Evolutionary conservation across 2,329 filamentous ascomycete species (phyloP).

Genomic region (Sporothrix pseudoabietina): DNA sequence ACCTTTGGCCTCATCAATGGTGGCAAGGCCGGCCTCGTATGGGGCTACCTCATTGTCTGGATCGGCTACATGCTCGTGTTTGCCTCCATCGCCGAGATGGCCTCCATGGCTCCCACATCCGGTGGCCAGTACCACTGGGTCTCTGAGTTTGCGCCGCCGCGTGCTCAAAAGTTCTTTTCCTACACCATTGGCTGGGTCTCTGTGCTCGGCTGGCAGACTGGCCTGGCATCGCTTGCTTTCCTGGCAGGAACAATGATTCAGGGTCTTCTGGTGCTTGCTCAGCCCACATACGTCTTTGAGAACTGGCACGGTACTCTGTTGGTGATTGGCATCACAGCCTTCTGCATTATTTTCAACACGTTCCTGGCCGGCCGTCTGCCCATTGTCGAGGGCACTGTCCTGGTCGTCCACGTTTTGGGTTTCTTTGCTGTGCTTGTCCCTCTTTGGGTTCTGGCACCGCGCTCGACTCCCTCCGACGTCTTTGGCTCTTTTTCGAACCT

Average conservation of each 20-base stretch:
- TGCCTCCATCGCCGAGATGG: conserved; percentile 46
- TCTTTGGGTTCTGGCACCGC: conserved; percentile 38
- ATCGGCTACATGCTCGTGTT: conserved; percentile 51
- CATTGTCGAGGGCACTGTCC: conserved; percentile 53
- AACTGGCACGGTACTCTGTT: conserved; percentile 55
- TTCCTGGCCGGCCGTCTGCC: conserved; percentile 50
- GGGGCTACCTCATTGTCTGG: conserved; percentile 54
- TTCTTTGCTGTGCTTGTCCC: conserved; percentile 43
- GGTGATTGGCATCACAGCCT: conserved; percentile 50
- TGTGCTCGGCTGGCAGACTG: conserved; percentile 52
- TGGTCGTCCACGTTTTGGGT: conserved; percentile 54
- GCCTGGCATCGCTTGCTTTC: conserved; percentile 45
- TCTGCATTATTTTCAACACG: conserved; percentile 55
- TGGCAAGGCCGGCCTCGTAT: conserved; percentile 56
- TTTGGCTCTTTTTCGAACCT: conserved; percentile 52
- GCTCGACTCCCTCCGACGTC: conserved; percentile 40
- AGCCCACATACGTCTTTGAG: conserved; percentile 45
- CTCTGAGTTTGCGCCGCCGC: conserved; percentile 53
- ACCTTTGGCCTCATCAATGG: conserved; percentile 51
- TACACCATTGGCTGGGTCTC: conserved; percentile 57
- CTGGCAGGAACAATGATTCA: conserved; percentile 53
- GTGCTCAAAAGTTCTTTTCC: conserved; percentile 55
- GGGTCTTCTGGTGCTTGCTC: conserved; percentile 47
- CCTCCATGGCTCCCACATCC: conserved; percentile 52
- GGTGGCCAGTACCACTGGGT: conserved; percentile 66